Conservation (phyloP, 306 rosid species). For the Begonia masoniana region DNA sequence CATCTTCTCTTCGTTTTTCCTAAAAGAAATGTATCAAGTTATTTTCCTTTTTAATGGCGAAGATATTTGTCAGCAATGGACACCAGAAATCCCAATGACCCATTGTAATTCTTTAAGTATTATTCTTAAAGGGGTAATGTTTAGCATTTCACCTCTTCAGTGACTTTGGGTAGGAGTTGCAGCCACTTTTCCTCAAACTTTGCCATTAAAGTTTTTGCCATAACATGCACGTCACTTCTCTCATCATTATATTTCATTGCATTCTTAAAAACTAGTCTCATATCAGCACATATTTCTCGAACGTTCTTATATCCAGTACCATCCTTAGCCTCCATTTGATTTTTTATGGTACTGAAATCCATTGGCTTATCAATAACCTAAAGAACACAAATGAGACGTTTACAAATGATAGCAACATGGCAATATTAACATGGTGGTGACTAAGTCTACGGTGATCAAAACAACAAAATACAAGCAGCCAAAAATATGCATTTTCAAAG, state of each 20-base stretch:
- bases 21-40: constrained; percentile 12
- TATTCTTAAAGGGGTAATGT: neutral
- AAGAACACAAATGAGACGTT: constrained; percentile 5
- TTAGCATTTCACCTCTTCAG: constrained; percentile 54
- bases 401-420: neutral
- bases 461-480: too few species aligned
- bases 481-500: neutral
- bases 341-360: constrained; percentile 84
- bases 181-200: constrained; percentile 93
- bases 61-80: too few species aligned
- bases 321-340: constrained; percentile 83
- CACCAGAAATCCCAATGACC: too few species aligned
- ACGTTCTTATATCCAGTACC: constrained; percentile 82
- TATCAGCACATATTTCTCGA: constrained; percentile 65
- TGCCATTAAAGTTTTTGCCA: constrained; percentile 81
- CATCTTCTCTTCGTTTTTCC: constrained; percentile 73
- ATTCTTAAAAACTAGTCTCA: constrained; percentile 72
- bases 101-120: neutral
- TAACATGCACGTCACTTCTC: constrained; percentile 74
- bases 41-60: too few species aligned
- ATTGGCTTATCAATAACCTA: constrained; percentile 96
- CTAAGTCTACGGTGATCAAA: too few species aligned
- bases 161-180: constrained; percentile 71
- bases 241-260: constrained; percentile 86
- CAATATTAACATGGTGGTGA: neutral